Evolutionary conservation across 2,329 filamentous ascomycete genomes (phyloP), one percentile per base, ranked within the genome.

Genomic region (Geosmithia morbida): DNA sequence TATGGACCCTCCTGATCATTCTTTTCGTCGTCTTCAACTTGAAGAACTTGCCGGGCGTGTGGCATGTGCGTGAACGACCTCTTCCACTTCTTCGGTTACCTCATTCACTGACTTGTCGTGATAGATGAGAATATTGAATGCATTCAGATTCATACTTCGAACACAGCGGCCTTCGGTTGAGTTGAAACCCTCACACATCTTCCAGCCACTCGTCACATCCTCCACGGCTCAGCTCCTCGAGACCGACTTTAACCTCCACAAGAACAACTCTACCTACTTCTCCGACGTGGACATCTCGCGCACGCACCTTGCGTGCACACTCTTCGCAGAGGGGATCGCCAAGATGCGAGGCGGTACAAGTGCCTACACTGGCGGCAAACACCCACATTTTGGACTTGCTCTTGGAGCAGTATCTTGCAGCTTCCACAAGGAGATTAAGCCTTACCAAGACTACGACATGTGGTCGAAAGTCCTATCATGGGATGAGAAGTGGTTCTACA

Each of bases 181-280:
- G 14, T 26, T 43, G 7, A 43, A 43, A 18, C 42, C 42, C 11
- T 26, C 19, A 16, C 42, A 43, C 42, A 22, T 43, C 14, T 43
- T 43, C 26, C 42, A 22, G 6, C 42, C 42, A 7, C 19, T 26
- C 5, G 42, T 43, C 13, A 22, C 42, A 43, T 22, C 42, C 2
- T 22, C 42, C 42, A 16, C 19, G 2, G 19, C 42, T 22, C 42
- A 20, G 37, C 66, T 84, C 46, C 72, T 85, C 54, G 87, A 94
- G 65, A 86, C 82, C 56, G 89, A 95, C 66, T 87, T 88, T 68
- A 90, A 92, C 66, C 59, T 87, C 41, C 85, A 89, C 72, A 88
- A 89, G 62, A 81, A 80, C 51, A 86, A 88, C 67, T 79, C 77
- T 55, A 94, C 87, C 22, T 94, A 94, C 69, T 94, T 94, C 60